Base-by-base conservation (phyloP, 345 rosid species). In the Citrus medica region DNA sequence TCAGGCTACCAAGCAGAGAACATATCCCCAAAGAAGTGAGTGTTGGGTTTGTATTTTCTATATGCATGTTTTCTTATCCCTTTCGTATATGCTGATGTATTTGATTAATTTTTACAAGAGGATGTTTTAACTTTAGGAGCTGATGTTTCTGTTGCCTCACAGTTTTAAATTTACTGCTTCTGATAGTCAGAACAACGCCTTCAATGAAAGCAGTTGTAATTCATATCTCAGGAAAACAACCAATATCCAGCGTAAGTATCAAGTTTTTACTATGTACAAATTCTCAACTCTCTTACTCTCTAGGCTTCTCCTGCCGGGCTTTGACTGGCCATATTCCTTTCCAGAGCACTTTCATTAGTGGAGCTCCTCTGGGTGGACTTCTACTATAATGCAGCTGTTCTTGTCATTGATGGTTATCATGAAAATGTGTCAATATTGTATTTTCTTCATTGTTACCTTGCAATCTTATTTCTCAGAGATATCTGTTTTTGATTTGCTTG, bases 401-500 rank as follows among this genome's bases (percentile, higher is more conserved):
- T 75, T 79, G 24, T 9, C 58, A 5, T 32, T 25, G 33, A 67
- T 76, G 27, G 72, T 75, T 73, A 51, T 40, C 62, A 27, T 74
- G 33, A 74, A 38, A 67, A 19, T 24, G n/a, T 14, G 56, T 67
- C 55, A 27, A 72, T 42, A 40, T 71, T 24, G 19, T 60, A 30
- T 61, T 66, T 62, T 28, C n/a, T 79, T 21, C n/a, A 42, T 38
- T 40, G 68, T 67, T 10, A 1, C 22, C 53, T 59, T 58, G 67
- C 7, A 65, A 71, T 75, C 25, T 78, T 30, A 48, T 69, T 78
- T 84, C 77, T 76, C 89, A 92, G 97, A 88, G 80, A 72, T 82
- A 71, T 90, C 92, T 48, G 81, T 94, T 79, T 90, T 91, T 80
- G 97, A 92, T 83, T 82, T 94, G 90, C 87, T 94, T 79, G 88